Base-by-base conservation (phyloP, 352 stramenopile genomes). In the Globisporangium viniferum region DNA sequence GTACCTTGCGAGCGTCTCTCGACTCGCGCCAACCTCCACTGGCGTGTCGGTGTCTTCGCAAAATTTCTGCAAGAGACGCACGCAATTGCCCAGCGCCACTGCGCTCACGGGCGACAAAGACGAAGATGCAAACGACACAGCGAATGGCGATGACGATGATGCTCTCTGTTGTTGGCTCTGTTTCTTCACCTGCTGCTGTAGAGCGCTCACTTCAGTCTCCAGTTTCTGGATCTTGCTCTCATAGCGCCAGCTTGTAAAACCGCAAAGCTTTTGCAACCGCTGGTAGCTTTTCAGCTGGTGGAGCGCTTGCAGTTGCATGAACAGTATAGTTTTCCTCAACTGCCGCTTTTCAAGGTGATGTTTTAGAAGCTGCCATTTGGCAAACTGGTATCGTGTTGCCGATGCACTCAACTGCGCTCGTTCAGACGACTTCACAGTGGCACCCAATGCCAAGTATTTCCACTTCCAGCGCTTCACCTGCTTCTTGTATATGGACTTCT, bases 1-100 rank as follows among this genome's bases (percentile, higher is more conserved):
- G 46, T 81, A 83, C n/a, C 51, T 67, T 1, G 67, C 41, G 20
- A 80, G 66, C 7, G 55, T 62, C 8, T 48, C 33, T 10, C 49
- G 49, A 35, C 66, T 71, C 27, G 66, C 53, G 20, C 60, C 66
- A 2, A 63, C 49, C 22, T 51, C 39, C 53, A 72, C 72, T 35
- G 68, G 64, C 29, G 59, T 53, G 3, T 63, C 66, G 44, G 69
- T 59, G 5, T 79, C 76, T 24, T 73, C 70, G 53, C 78, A 86
- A 56, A 86, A 84, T 41, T 73, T 70, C 44, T 75, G 78, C 12
- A 86, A 66, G 9, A 86, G 69, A 9, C 78, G 68, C 24, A 86
- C 81, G 39, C 78, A 86, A 36, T 79, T 84, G 48, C 74, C 73
- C 54, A 86, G 64, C 5, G 76, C 72, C 62, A 75, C 75, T 27